Evolutionary conservation across 1,284 basidiomycete genomes (phyloP), one percentile per base, ranked within the genome.

Genomic region (Puccinia triticina): DNA sequence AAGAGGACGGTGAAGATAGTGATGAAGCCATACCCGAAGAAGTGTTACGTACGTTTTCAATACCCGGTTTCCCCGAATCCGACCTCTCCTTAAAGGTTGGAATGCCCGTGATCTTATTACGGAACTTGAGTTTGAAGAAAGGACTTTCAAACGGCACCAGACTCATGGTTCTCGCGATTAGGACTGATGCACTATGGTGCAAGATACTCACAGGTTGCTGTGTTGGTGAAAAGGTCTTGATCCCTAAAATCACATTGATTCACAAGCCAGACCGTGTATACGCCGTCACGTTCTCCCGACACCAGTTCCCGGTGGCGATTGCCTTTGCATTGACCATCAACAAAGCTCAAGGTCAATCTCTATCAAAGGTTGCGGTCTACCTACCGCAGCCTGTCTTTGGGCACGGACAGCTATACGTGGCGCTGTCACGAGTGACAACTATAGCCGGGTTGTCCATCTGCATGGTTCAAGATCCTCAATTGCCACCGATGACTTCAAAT

Each of bases 321-420:
- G 76, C 76, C 11, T 77, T 77, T 67, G 59, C 59, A 0, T 43
- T 66, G 32, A 77, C 57, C 10, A 66, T 77, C 7, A 77, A 77
- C 29, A 77, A 77, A 34, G 61, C 76, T 12, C 76, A 77, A 23
- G 76, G 61, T 2, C 76, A 77, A 23, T 43, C 59, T 23, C 43
- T 77, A n/a, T 37, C n/a, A 14, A 5, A 32, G 21, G 61, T 32
- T 5, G 66, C 0, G 10, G 37, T 34, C 5, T 77, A 26, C 40
- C 8, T 67, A 26, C 61, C 11, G 18, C 21, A 50, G 23, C 59
- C 59, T 16, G 61, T 77, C 2, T 77, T 77, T 66, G 26, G 40
- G 1, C 57, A 77, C 66, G 76, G 76, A 3, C 76, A 77, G 23
- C 29, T 77, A 0, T 77, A 77, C 61, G 59, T 77, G 0, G 76